Evolutionary conservation across 768 basidiomycete genomes (phyloP), one percentile per base, ranked within the genome.

Genomic region (Lyophyllum shimeji): DNA sequence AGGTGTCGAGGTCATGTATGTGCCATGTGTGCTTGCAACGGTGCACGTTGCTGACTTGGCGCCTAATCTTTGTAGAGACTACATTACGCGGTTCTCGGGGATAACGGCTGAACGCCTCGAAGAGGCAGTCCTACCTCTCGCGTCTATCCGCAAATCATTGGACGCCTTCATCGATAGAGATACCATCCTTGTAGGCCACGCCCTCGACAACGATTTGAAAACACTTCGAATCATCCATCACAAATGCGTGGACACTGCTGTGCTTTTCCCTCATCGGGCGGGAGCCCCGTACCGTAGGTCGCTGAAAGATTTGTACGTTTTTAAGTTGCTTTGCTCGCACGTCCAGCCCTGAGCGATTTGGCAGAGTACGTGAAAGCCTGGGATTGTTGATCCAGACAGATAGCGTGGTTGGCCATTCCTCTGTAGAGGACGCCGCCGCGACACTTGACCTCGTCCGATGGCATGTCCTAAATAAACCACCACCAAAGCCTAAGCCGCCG

Each of bases 191-290:
- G 86, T 98, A 52, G 96, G 96, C 1, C 89, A 90, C 70, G 91
- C 87, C 0, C 78, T 98, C 18, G 96, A 98, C 59, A 98, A 98
- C 69, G 97, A 99, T 67, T 74, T 99, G 60, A 90, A 88, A 68
- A 89, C 96, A 7, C 73, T 99, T 59, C 81, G 97, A 15, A 85
- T 98, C 63, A 73, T 98, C 1, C 97, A 99, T 68, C 79, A 82
- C 56, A 82, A 77, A 58, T 87, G 93, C 57, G 80, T 99, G 27
- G 97, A 99, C 65, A 98, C 97, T 0, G 88, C 85, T 0, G 74
- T 89, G 15, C 74, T 98, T 13, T 96, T 95, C 64, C 94, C 93
- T 8, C 97, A 98, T 69, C 66, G 69, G 13, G 72, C 77, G 23
- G 82, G 86, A 0, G 77, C 83, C 11, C 95, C 96, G 3, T 96